Evolutionary conservation across 345 rosid genomes (phyloP).

Genomic region (Cardamine occulta): DNA sequence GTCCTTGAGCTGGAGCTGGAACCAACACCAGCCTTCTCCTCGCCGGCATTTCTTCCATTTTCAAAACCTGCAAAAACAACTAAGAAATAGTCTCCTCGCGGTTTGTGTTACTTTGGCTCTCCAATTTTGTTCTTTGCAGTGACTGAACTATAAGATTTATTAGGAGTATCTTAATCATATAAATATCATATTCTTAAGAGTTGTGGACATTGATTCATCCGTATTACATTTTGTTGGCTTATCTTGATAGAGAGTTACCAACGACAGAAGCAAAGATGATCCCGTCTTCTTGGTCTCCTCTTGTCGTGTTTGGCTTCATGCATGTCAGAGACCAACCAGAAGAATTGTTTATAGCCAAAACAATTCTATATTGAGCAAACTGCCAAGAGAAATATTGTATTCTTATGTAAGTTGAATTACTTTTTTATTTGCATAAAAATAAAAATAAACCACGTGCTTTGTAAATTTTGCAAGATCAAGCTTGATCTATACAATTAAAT

Average conservation of each 20-base stretch:
- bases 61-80: no score
- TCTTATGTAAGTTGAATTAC: neutral
- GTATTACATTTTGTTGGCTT: neutral
- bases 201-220: neutral
- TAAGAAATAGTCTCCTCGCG: no score
- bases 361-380: neutral
- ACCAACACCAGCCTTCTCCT: slow-evolving; percentile 41
- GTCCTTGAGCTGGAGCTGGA: slow-evolving; percentile 64
- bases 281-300: neutral
- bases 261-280: slow-evolving; percentile 9
- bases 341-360: no score
- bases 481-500: neutral
- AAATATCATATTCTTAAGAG: neutral
- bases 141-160: neutral
- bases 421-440: neutral
- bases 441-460: neutral
- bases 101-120: neutral
- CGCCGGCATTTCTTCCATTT: neutral
- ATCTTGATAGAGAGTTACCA: neutral
- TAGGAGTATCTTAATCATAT: neutral
- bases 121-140: neutral
- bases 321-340: neutral
- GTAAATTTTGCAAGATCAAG: slow-evolving; percentile 1
- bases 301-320: slow-evolving; percentile 5
- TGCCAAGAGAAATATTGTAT: neutral